Percentiles rank a stretch among this genome's conserved stretches.
These are phyloP conservation scores for Larix kaempferi DNA, from an alignment of 75 land plant species.

Conservation along the genomic window DNA sequence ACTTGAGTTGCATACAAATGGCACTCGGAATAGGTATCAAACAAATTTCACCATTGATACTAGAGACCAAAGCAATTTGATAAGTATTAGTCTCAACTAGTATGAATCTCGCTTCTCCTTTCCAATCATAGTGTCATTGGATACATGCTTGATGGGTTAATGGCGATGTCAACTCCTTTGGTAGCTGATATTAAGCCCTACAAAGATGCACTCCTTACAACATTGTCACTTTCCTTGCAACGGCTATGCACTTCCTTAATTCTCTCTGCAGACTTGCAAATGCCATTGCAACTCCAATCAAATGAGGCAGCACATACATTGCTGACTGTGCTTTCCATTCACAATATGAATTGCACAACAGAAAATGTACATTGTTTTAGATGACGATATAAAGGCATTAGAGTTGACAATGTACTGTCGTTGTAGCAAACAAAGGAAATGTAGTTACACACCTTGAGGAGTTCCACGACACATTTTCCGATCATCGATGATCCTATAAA, in stretches of 20 bases:
- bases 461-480: constrained; percentile 73
- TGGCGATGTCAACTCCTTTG: background rate
- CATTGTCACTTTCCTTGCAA: constrained; percentile 69
- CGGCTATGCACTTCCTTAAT: constrained; percentile 58
- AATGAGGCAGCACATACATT: constrained; percentile 72
- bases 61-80: background rate
- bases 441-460: constrained; percentile 47
- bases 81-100: background rate
- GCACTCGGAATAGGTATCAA: background rate
- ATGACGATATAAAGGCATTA: background rate
- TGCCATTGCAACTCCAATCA: constrained; percentile 91
- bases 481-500: constrained; percentile 80
- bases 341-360: constrained; percentile 31
- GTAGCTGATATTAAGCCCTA: background rate
- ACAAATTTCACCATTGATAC: background rate
- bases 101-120: background rate
- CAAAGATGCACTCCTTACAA: constrained; percentile 39
- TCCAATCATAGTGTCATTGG: background rate
- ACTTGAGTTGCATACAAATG: background rate
- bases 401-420: background rate
- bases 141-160: background rate
- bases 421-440: constrained; percentile 9
- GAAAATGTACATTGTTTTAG: background rate
- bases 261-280: constrained; percentile 75
- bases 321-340: constrained; percentile 70